Evolutionary conservation across 345 rosid genomes (phyloP).

Genomic region (Passiflora organensis): DNA sequence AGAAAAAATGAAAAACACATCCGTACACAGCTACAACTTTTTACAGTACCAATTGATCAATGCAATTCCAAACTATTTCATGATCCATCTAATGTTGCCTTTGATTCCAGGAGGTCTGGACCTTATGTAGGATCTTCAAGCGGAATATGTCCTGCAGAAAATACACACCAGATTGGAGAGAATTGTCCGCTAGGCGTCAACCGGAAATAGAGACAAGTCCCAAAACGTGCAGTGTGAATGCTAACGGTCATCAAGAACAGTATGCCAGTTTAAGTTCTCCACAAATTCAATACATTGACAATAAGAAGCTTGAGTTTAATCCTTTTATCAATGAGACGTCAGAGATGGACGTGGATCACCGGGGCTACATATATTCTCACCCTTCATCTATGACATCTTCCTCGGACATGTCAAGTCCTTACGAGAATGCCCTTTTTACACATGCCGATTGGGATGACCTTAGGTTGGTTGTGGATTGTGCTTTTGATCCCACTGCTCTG

Average conservation of each 20-base stretch:
- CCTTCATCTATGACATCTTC: constrained; percentile 33
- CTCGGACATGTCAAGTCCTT: constrained; percentile 28
- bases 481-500: constrained; percentile 38
- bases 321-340: constrained; percentile 14
- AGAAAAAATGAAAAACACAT: constrained; percentile 19
- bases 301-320: constrained; percentile 17
- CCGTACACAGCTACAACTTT: too few relatives aligned
- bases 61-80: too few relatives aligned
- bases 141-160: constrained; percentile 43
- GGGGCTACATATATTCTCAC: constrained; percentile 15
- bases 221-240: constrained; percentile 15
- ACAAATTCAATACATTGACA: constrained; percentile 13
- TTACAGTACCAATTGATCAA: too few relatives aligned
- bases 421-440: constrained; percentile 21
- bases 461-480: constrained; percentile 57
- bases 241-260: constrained; percentile 26
- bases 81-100: neutral
- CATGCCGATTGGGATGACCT: constrained; percentile 75
- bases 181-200: constrained; percentile 33
- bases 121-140: constrained; percentile 71
- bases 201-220: constrained; percentile 21
- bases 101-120: constrained; percentile 94
- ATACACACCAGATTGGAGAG: constrained; percentile 57
- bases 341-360: constrained; percentile 2
- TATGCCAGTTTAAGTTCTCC: constrained; percentile 48